These are phyloP conservation scores for Debaryomycetaceae sp. DNA, from an alignment of 1,139 yeast genomes.

Conservation along the genomic window DNA sequence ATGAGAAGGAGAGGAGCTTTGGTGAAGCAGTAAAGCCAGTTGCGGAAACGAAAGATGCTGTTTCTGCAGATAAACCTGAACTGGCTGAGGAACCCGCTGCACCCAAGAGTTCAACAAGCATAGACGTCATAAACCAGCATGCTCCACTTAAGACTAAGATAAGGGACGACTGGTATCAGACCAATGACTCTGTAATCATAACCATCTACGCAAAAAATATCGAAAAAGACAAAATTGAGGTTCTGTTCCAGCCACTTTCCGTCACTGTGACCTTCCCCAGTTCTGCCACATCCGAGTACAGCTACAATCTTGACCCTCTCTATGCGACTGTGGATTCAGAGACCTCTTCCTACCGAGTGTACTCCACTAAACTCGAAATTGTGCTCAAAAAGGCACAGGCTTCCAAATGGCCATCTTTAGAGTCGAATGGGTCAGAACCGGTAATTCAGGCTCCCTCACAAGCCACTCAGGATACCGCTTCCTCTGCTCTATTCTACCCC, in stretches of 20 bases:
- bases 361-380: constrained; percentile 75
- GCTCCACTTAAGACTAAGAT: constrained; percentile 46
- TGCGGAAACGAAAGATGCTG: constrained; percentile 12
- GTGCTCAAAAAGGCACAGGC: constrained; percentile 35
- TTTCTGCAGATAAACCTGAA: constrained; percentile 3
- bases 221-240: constrained; percentile 35
- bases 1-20: constrained; percentile 8
- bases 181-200: constrained; percentile 52
- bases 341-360: constrained; percentile 48
- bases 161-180: constrained; percentile 81
- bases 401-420: constrained; percentile 46
- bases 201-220: constrained; percentile 71
- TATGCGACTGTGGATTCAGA: constrained; percentile 48
- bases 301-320: constrained; percentile 50
- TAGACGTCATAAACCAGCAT: constrained; percentile 33
- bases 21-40: background rate
- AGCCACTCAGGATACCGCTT: constrained; percentile 8
- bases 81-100: constrained; percentile 5
- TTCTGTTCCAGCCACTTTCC: constrained; percentile 30
- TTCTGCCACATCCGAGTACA: constrained; percentile 44
- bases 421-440: constrained; percentile 17
- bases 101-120: constrained; percentile 21
- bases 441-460: constrained; percentile 4
- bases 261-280: constrained; percentile 46
- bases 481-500: constrained; percentile 42